Evolutionary conservation across 169 alveolate genomes (phyloP).

Genomic region (Cryptosporidium andersoni): DNA sequence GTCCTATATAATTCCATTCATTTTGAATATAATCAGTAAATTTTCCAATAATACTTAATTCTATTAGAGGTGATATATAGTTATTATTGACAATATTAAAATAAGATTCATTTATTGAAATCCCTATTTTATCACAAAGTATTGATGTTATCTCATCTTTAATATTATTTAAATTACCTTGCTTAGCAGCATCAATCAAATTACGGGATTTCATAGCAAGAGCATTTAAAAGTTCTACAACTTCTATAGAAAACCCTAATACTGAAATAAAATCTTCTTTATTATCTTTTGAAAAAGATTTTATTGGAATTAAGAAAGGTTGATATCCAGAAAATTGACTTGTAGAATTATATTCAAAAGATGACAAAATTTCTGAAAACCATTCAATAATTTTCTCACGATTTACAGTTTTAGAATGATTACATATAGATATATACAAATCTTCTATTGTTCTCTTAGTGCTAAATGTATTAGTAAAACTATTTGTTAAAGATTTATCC

Average conservation of each 20-base stretch:
- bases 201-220: conserved; percentile 17
- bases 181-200: conserved; percentile 26
- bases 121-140: neutral
- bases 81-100: neutral
- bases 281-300: neutral
- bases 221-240: conserved; percentile 54
- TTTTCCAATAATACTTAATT: conserved; percentile 22
- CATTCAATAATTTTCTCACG: conserved; percentile 19
- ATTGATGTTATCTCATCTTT: neutral
- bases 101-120: neutral
- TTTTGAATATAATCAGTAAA: conserved; percentile 6
- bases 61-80: conserved; percentile 23
- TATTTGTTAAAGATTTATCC: conserved; percentile 21
- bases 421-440: conserved; percentile 16
- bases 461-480: conserved; percentile 37
- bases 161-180: neutral
- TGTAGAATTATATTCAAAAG: conserved; percentile 1
- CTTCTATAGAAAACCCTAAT: conserved; percentile 51
- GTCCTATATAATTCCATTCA: conserved; percentile 62
- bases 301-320: conserved; percentile 35
- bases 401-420: conserved; percentile 26
- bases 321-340: neutral
- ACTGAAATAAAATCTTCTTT: conserved; percentile 7
- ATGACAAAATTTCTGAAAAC: conserved; percentile 41
- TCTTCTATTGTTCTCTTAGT: conserved; percentile 48